Evolutionary conservation across 768 basidiomycete genomes (phyloP), one percentile per base, ranked within the genome.

Genomic region (Tubosaeta sp.): DNA sequence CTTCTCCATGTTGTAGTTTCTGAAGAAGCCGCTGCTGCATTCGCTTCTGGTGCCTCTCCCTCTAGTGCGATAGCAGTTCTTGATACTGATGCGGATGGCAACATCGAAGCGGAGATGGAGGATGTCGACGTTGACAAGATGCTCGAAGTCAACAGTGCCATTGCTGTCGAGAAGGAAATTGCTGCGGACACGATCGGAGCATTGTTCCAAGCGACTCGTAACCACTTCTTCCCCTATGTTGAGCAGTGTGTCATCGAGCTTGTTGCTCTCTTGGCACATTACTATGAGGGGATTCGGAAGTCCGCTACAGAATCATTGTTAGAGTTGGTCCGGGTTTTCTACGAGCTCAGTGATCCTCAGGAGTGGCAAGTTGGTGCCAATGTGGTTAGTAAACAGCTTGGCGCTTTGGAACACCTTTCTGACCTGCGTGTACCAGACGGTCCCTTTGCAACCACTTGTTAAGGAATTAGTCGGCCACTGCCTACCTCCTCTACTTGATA

Each of bases 131-230:
- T 91, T 46, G 91, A 91, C 61, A 91, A 92, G 71, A 77, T 91
- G 71, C 80, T 93, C 65, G 90, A 93, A 56, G 91, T 95, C 56
- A 95, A 94, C 75, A 91, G 88, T 61, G 95, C 94, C 19, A 87
- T 98, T 59, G 95, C 95, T 39, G 93, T 98, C 51, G 97, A 99
- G 78, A 99, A 99, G 72, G 97, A 99, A 76, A 97, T 97, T 54
- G 95, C 97, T 19, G 92, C 93, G 25, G 95, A 98, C 67, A 92
- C 95, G 5, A 86, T 98, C 58, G 94, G 95, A 55, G 86, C 88
- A 33, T 72, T 99, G 56, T 98, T 98, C 67, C 77, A 82, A 29
- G 80, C 88, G 11, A 92, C 91, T 29, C 83, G 84, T 61, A 71
- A 69, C 43, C 86, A 91, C 63, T 98, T 95, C 84, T 76, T 97